Evolutionary conservation across 2,329 filamentous ascomycete genomes (phyloP), one percentile per base, ranked within the genome.

Genomic region (Aspergillus sp.): DNA sequence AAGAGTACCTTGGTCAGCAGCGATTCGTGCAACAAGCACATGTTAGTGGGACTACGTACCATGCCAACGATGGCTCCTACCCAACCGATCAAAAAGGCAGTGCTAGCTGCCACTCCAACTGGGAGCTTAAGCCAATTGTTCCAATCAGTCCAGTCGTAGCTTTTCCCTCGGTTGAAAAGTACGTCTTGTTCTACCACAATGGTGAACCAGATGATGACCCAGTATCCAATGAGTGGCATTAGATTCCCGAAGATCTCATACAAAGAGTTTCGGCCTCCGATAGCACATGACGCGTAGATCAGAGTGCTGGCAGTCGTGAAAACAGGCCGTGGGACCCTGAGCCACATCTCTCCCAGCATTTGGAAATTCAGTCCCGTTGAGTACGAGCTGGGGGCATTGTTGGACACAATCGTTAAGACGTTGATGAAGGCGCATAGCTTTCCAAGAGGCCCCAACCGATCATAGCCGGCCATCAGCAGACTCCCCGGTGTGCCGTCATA

Each of bases 171-270:
- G 19, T 75, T 73, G 68, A 82, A 82, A 5, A 81, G 63, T 15
- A 79, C 11, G 47, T 81, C 74, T 62, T 81, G 76, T 59, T 80
- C 71, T 2, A 80, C 50, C 5, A 76, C 69, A 47, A 81, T 78
- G 38, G 74, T 72, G 52, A 81, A 65, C 72, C 75, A 81, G 39
- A 78, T 76, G 19, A 73, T 69, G 8, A 78, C 66, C 79, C 79
- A 82, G 62, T 82, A 81, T 5, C 78, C 77, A 64, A 82, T 81
- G 17, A 82, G 62, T 7, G 79, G 77, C 15, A 82, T 68, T 58
- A 81, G 80, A 58, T 78, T 75, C 55, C 77, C 71, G 62, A 81
- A 80, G 44, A 81, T 76, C 32, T 75, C 70, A 62, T 78, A 81
- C 1, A 82, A 68, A 42, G 74, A 71, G 53, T 80, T 74, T 1